A percentile compares a stretch with the other conserved stretches of the same genome.
phyloP scores from a whole-genome alignment of 176 grass and related monocot genomes.

The Triticum dicoccoides region DNA sequence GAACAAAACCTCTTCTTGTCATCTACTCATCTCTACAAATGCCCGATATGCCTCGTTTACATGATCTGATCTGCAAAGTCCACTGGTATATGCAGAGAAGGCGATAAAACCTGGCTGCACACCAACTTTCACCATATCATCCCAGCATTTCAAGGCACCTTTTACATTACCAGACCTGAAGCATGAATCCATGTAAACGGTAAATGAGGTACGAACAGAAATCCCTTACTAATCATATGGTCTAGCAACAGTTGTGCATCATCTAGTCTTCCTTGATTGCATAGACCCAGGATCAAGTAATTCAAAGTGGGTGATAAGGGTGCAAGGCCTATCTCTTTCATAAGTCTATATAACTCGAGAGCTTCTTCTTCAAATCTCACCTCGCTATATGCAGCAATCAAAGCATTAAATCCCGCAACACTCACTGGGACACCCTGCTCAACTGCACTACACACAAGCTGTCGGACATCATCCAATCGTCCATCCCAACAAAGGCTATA shows the following conservation, averaged over 20 bases:
- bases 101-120: conserved; percentile 68
- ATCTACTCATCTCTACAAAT: conserved; percentile 65
- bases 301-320: conserved; percentile 65
- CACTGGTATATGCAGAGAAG: conserved; percentile 78
- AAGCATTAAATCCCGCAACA: conserved; percentile 61
- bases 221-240: conserved; percentile 63
- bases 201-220: conserved; percentile 64
- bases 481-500: conserved; percentile 73
- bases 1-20: conserved; percentile 68
- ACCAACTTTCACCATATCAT: conserved; percentile 53
- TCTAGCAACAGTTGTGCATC: conserved; percentile 55
- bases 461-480: conserved; percentile 52
- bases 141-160: conserved; percentile 64
- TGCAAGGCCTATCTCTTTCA: conserved; percentile 47
- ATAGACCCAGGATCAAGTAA: conserved; percentile 69
- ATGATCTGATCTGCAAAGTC: conserved; percentile 60
- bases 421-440: conserved; percentile 48
- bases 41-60: conserved; percentile 53
- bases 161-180: conserved; percentile 59
- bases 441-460: conserved; percentile 44
- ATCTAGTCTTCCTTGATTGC: conserved; percentile 54
- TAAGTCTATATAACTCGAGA: conserved; percentile 58
- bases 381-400: conserved; percentile 68
- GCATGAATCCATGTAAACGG: conserved; percentile 70
- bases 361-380: conserved; percentile 64